Base-by-base conservation (phyloP, 2,329 filamentous ascomycete genomes). In the Pestalotiopsis sp. region DNA sequence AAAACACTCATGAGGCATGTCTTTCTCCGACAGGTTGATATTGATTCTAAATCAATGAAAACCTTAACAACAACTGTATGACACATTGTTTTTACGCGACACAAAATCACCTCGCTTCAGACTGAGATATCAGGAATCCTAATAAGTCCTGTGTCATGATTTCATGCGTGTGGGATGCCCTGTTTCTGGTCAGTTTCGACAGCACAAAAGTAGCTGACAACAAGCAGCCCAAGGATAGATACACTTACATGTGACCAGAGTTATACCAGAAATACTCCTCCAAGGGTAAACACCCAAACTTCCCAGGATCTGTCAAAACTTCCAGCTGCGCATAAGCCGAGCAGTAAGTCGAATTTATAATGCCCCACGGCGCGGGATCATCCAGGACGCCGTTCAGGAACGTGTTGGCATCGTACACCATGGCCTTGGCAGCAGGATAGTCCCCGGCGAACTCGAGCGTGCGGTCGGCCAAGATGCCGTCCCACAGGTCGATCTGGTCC, bases 401-500 rank as follows among this genome's bases (percentile, higher is more conserved):
- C 13, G 66, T 72, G 64, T 79, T 78, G 0, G 77, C 73, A 64
- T 80, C 74, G 17, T 77, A 79, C 0, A 78, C 62, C 71, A 79
- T 69, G 0, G 73, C 68, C n/a, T 69, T 76, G 0, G 66, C 73
- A 4, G 52, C 72, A 0, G 66, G 52, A n/a, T 77, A 68, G 9
- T 68, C 25, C 1, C 59, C 56, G 6, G 75, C 71, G 67, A 86
- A 86, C 0, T 60, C 70, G 7, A 65, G 66, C 3, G 79, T 79
- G 25, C 83, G 78, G 1, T 69, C 66, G 0, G 72, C 69, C 12
- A 86, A 75, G 0, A 81, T 79, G 1, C 66, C 66, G 70, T 86
- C 84, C 75, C 83, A 88, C 74, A 78, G 79, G 0, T 72, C 73
- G 1, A 88, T 77, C 77, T 85, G 82, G 0, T 80, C 83, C 7